Conservation (phyloP, 1,284 basidiomycete species). For the Binderoboletus segoi region DNA sequence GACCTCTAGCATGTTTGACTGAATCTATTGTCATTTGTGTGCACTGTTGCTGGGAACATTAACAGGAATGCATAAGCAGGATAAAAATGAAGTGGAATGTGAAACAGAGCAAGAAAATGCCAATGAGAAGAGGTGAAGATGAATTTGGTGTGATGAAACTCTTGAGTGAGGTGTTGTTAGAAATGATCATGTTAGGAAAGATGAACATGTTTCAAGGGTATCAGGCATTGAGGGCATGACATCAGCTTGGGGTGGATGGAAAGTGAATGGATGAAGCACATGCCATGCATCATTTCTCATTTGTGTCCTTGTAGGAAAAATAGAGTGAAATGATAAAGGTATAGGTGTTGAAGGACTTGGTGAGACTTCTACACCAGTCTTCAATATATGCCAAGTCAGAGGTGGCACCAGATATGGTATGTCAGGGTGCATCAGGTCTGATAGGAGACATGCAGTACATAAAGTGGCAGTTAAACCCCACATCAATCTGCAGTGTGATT, state of each 20-base stretch:
- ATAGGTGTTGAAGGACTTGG: conserved; percentile 90
- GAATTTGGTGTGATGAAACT: conserved; percentile 81
- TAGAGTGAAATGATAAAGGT: conserved; percentile 99
- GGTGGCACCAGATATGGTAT: no score
- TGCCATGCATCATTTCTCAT: conserved; percentile 95
- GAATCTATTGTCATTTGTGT: conserved; percentile 33
- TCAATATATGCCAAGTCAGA: conserved; percentile 98
- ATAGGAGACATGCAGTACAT: no score
- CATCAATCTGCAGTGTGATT: conserved; percentile 99
- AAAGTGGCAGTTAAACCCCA: conserved; percentile 98
- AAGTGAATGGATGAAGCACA: conserved; percentile 84
- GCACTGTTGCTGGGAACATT: no score
- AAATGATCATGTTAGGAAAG: conserved; percentile 87
- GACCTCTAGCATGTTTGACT: conserved; percentile 90
- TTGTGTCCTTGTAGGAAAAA: conserved; percentile 79
- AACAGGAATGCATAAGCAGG: no score
- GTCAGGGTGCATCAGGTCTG: no score
- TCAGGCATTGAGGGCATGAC: conserved; percentile 75
- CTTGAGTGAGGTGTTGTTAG: conserved; percentile 79
- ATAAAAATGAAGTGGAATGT: no score
- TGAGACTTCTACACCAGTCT: conserved; percentile 92
- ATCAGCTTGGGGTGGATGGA: conserved; percentile 93
- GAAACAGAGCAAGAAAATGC: neutral
- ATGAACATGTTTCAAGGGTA: conserved; percentile 85
- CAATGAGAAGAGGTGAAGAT: conserved; percentile 18